Conservation (phyloP, 1,284 basidiomycete genomes). For the Puccinia horiana region DNA sequence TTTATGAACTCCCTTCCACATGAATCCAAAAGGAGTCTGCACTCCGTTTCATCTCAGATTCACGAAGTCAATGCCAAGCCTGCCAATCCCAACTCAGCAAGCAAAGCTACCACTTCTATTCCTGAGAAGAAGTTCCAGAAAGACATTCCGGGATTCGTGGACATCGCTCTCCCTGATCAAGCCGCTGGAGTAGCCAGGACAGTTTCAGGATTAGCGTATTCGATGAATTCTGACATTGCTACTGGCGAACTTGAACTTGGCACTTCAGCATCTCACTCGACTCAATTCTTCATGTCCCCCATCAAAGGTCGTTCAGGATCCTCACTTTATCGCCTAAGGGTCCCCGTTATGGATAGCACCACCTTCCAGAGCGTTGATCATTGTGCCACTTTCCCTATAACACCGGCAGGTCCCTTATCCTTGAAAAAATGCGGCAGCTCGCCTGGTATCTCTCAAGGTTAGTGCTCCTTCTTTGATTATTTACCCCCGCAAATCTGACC, state of each 20-base stretch:
- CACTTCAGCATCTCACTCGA: conserved; percentile 53
- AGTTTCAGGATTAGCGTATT: conserved; percentile 53
- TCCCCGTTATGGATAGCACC: conserved; percentile 53
- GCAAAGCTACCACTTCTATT: not conserved
- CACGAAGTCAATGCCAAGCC: not conserved
- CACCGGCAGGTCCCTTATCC: conserved; percentile 52
- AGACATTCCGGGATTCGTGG: conserved; percentile 54
- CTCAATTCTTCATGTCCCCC: conserved; percentile 54
- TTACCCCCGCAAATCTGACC: too few relatives aligned
- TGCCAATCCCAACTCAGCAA: not conserved
- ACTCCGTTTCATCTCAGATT: not conserved
- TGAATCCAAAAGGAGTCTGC: not conserved
- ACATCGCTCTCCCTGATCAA: conserved; percentile 53
- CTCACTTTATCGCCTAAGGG: conserved; percentile 52
- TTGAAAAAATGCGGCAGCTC: conserved; percentile 52
- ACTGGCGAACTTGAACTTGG: conserved; percentile 52
- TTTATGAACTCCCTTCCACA: not conserved
- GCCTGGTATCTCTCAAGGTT: conserved; percentile 52
- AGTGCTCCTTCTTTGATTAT: not conserved
- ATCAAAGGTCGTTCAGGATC: conserved; percentile 30
- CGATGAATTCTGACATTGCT: conserved; percentile 49
- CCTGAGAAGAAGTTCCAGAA: not conserved
- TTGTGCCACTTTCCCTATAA: conserved; percentile 54
- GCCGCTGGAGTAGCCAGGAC: conserved; percentile 52
- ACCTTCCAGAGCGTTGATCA: conserved; percentile 51